Evolutionary conservation across 805 yeast species (phyloP), one percentile per base, ranked within the genome.

Genomic region (Pichia eremophila): DNA sequence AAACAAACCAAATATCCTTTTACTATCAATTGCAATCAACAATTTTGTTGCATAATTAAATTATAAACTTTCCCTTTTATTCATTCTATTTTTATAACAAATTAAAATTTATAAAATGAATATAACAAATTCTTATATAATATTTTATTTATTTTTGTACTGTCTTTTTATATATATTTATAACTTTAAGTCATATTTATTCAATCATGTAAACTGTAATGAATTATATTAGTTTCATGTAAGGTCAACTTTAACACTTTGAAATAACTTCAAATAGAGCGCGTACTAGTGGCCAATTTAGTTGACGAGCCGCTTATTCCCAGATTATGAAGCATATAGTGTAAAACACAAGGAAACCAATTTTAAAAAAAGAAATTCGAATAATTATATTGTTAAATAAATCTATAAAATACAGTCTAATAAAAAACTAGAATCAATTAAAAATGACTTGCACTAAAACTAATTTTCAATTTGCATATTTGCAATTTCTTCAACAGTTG

Each of bases 401-500:
- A 34, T 34, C 40, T n/a, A 40, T 29, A 35, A 38, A 34, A 34
- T 34, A 40, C n/a, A 29, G 25, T 22, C 25, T 22, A 22, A 22
- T 22, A 22, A 22, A 22, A 22, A 22, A 22, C 25, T 22, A 22
- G 6, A 22, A 22, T 22, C 5, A 22, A 22, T 22, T 11, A 41
- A 36, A 41, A 29, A 27, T 7, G 14, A 29, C 22, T 41, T 8
- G 14, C 28, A 37, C 14, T 7, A 2, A 11, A 7, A 18, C 1
- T 25, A 36, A 14, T 34, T 34, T 14, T 25, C 40, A 28, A 40
- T 15, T n/a, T 47, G 46, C 46, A 47, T 39, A n/a, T 39, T 51
- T 15, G 79, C 85, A 53, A 82, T 75, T 54, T 84, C 90, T 60
- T 84, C 91, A 39, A 85, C 91, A 4, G 84, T 73, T 32, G 93